Percentiles rank a stretch among this genome's conserved stretches.
These are phyloP conservation scores for Kandelia obovata DNA, from an alignment of 345 rosid species.

Conservation along the genomic window DNA sequence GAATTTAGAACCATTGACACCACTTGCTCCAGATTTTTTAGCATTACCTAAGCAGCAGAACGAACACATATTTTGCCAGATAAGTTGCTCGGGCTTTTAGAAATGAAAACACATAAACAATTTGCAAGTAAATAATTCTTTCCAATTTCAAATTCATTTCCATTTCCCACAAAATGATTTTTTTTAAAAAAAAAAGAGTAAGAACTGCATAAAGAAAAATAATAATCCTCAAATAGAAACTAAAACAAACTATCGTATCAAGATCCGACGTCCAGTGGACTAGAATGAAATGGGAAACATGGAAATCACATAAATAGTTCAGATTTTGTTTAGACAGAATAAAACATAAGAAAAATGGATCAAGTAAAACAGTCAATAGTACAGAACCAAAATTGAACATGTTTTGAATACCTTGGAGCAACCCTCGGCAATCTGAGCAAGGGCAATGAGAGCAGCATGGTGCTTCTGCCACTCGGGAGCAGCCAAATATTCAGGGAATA, in stretches of 20 bases:
- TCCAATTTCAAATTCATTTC: too few species aligned
- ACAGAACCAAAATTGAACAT: background rate
- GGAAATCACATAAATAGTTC: too few species aligned
- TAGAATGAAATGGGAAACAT: too few species aligned
- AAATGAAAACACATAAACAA: too few species aligned
- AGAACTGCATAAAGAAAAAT: too few species aligned
- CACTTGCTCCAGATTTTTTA: constrained; percentile 84
- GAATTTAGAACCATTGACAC: constrained; percentile 80
- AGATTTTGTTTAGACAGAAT: background rate
- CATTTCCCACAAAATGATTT: too few species aligned
- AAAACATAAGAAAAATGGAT: background rate
- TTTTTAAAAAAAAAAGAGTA: too few species aligned
- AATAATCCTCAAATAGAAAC: too few species aligned
- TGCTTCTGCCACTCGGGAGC: constrained; percentile 99
- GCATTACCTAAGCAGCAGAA: constrained; percentile 61
- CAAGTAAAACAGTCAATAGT: background rate
- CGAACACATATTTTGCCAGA: background rate
- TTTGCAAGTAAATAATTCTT: too few species aligned
- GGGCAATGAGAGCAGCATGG: constrained; percentile 92
- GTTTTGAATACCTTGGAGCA: constrained; percentile 67
- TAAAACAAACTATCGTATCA: too few species aligned
- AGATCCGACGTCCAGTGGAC: too few species aligned
- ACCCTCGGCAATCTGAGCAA: constrained; percentile 99
- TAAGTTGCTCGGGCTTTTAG: too few species aligned
- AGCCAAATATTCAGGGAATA: constrained; percentile 77